A percentile compares a stretch with the other conserved stretches of the same genome.
These are phyloP conservation scores for Candida sp. DNA, from an alignment of 1,139 yeast species.

Conservation along the genomic window DNA sequence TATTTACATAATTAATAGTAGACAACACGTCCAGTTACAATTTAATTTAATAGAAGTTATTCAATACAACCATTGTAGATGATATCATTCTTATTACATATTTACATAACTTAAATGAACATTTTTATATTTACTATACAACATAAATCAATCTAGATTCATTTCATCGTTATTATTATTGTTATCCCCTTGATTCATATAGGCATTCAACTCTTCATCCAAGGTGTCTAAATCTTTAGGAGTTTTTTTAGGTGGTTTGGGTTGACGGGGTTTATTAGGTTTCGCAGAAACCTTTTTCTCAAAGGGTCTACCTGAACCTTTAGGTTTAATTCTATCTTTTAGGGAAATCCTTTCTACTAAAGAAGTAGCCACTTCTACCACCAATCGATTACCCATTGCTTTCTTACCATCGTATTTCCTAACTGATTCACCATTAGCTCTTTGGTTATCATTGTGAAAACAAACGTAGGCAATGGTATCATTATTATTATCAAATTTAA, in stretches of 20 bases:
- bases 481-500: constrained; percentile 52
- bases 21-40: no score
- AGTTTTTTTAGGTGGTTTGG: constrained; percentile 18
- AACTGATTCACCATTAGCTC: constrained; percentile 47
- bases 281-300: no score
- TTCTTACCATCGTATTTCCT: constrained; percentile 58
- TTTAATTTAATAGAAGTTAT: no score
- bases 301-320: constrained; percentile 4
- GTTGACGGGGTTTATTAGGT: constrained; percentile 5
- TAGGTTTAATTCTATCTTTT: constrained; percentile 5
- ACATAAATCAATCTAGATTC: no score
- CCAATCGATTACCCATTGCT: constrained; percentile 65
- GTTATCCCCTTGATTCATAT: constrained; percentile 44
- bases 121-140: no score
- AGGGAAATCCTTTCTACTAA: constrained; percentile 46
- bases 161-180: constrained; percentile 1
- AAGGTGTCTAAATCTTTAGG: constrained; percentile 66
- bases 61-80: no score
- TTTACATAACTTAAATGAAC: no score
- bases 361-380: constrained; percentile 56
- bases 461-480: constrained; percentile 57
- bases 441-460: constrained; percentile 35
- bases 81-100: no score
- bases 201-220: constrained; percentile 77
- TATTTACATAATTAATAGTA: no score